phyloP scores from a whole-genome alignment of 441 rosid genomes.

The Mallotus japonicus region DNA sequence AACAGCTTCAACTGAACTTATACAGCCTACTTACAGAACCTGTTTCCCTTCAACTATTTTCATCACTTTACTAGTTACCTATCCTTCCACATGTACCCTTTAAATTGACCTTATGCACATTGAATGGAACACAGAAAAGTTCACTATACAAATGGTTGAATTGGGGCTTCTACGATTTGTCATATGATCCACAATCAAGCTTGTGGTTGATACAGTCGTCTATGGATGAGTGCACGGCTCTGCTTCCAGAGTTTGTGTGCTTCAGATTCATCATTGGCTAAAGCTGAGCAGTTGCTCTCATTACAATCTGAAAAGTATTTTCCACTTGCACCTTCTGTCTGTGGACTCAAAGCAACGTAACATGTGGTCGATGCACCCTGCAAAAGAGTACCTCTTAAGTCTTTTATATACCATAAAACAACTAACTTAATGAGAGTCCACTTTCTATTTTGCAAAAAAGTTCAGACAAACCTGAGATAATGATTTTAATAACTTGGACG shows the following conservation, averaged over 20 bases:
- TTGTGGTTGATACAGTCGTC: constrained; percentile 33
- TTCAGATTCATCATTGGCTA: constrained; percentile 64
- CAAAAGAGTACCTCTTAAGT: background rate
- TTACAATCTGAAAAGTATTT: constrained; percentile 90
- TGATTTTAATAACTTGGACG: constrained; percentile 83
- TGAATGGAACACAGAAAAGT: background rate
- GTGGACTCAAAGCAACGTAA: constrained; percentile 70
- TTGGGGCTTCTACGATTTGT: background rate
- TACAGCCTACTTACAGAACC: background rate
- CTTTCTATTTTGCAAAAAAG: background rate
- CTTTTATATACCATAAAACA: background rate
- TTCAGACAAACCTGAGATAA: constrained; percentile 56
- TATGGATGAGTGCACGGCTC: constrained; percentile 53
- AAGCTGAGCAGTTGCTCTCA: constrained; percentile 55
- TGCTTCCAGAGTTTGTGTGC: constrained; percentile 65
- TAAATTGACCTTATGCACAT: background rate
- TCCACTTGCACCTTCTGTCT: constrained; percentile 54
- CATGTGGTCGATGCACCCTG: constrained; percentile 97
- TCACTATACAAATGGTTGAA: constrained; percentile 8
- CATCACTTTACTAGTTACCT: background rate
- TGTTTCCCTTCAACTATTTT: background rate
- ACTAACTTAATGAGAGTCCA: background rate
- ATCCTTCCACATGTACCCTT: background rate
- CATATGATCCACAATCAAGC: background rate
- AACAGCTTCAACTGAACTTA: too few relatives aligned